Evolutionary conservation across 805 yeast species (phyloP), one percentile per base, ranked within the genome.

Genomic region (Citeromyces matritensis): DNA sequence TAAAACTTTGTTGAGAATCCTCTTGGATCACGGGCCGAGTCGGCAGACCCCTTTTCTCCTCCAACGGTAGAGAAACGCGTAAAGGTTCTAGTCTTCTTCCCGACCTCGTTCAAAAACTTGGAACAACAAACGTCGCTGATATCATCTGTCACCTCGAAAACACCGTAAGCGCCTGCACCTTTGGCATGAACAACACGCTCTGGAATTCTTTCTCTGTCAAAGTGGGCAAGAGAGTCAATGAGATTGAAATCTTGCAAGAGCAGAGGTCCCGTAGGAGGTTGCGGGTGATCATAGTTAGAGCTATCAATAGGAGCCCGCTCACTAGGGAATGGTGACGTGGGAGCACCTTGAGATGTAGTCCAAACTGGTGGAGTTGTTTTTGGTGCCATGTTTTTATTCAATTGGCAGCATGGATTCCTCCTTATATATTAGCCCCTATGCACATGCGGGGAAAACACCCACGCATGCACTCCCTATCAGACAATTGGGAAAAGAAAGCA

Each of bases 101-200:
- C 95, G 34, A 79, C 64, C 29, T 68, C 59, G 40, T 69, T 67
- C 42, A 84, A 67, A 58, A 84, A 80, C 34, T 70, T 70, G 31
- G 91, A 73, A 15, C 67, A 61, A 47, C 79, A 71, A 30, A 80
- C 46, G 49, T 80, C 88, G 7, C 82, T 58, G 46, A 82, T 73
- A 45, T 82, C 93, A 43, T 83, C 88, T 9, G 94, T 83, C 32
- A 78, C 86, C 53, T 80, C 93, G 50, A 84, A 84, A 41, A 64
- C 68, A 41, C 94, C 94, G 50, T 64, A 81, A 7, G 94, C 94
- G 48, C 95, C 95, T 9, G 86, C 79, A 42, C 94, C 95, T 52
- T 83, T 83, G 33, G 95, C 95, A 49, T 83, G 95, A 24, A 84
- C 94, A 35, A 83, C 94, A 57, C 95, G 67, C 59, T 84, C 94